These are phyloP conservation scores for Chaetomiaceae sp. DNA, from an alignment of 2,329 filamentous ascomycete genomes.

Conservation along the genomic window DNA sequence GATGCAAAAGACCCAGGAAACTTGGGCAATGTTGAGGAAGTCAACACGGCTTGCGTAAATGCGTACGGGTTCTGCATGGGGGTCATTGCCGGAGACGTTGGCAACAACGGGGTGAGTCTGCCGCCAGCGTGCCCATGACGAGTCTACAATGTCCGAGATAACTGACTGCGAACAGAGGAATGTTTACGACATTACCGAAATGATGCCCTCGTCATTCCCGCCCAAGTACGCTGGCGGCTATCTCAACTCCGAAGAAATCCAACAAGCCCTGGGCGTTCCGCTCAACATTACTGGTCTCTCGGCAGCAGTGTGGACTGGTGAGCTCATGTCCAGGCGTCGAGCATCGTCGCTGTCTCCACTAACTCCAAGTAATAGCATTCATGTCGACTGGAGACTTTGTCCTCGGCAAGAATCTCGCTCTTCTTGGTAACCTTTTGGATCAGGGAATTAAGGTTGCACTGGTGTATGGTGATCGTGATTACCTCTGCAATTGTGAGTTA, in stretches of 20 bases:
- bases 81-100: too few relatives aligned
- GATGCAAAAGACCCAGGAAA: too few relatives aligned
- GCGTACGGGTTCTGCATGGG: too few relatives aligned
- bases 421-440: conserved; percentile 47
- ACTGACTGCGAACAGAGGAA: too few relatives aligned
- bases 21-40: too few relatives aligned
- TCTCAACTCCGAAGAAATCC: conserved; percentile 50
- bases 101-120: too few relatives aligned
- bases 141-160: too few relatives aligned
- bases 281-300: conserved; percentile 50
- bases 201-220: conserved; percentile 43
- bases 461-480: conserved; percentile 54
- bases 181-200: conserved; percentile 52
- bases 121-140: too few relatives aligned
- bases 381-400: conserved; percentile 28
- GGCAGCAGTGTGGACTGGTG: conserved; percentile 30
- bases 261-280: conserved; percentile 52
- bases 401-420: conserved; percentile 34
- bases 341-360: too few relatives aligned
- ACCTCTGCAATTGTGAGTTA: conserved; percentile 40
- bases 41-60: too few relatives aligned
- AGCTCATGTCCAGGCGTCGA: not conserved
- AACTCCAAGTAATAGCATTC: conserved; percentile 35
- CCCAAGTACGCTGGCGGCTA: conserved; percentile 47
- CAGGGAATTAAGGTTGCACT: conserved; percentile 50